These are phyloP conservation scores for Globisporangium nunn DNA, from an alignment of 352 stramenopile species.

Conservation along the genomic window DNA sequence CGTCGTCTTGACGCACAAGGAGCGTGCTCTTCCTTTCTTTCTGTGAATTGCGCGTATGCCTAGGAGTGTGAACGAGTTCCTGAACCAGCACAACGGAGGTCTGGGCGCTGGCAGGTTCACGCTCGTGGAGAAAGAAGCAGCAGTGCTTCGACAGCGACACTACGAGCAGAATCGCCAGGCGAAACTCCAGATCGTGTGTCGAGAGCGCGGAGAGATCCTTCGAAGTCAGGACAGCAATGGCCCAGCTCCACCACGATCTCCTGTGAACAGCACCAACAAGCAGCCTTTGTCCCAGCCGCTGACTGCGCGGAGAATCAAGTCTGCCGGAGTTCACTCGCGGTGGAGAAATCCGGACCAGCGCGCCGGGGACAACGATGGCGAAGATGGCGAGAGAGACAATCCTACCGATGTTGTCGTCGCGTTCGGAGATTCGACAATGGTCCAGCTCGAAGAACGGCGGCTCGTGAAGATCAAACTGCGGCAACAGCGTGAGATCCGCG, in stretches of 20 bases:
- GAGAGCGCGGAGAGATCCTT: slow-evolving; percentile 34
- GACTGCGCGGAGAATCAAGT: slow-evolving; percentile 9
- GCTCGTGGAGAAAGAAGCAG: slow-evolving; percentile 66
- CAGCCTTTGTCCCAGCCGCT: slow-evolving; percentile 2
- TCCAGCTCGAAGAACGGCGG: slow-evolving; percentile 53
- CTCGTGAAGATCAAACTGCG: slow-evolving; percentile 61
- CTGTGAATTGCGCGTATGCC: background rate
- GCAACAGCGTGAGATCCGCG: slow-evolving; percentile 66
- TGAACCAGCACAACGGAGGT: slow-evolving; percentile 15
- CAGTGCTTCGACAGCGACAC: slow-evolving; percentile 57
- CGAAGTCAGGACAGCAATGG: background rate
- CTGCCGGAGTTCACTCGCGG: background rate
- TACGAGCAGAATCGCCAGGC: slow-evolving; percentile 59
- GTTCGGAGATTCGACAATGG: slow-evolving; percentile 40
- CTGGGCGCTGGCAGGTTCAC: slow-evolving; percentile 37
- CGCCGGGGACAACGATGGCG: slow-evolving; percentile 3
- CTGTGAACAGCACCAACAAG: background rate
- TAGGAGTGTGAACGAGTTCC: slow-evolving; percentile 38
- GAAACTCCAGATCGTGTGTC: slow-evolving; percentile 53
- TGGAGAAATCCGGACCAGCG: background rate
- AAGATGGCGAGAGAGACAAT: background rate
- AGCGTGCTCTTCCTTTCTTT: background rate
- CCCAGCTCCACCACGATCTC: background rate
- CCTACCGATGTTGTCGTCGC: background rate
- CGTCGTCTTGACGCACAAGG: background rate